These are phyloP conservation scores for Dorcoceras hygrometricum DNA, from an alignment of 257 asterid species.

Conservation along the genomic window DNA sequence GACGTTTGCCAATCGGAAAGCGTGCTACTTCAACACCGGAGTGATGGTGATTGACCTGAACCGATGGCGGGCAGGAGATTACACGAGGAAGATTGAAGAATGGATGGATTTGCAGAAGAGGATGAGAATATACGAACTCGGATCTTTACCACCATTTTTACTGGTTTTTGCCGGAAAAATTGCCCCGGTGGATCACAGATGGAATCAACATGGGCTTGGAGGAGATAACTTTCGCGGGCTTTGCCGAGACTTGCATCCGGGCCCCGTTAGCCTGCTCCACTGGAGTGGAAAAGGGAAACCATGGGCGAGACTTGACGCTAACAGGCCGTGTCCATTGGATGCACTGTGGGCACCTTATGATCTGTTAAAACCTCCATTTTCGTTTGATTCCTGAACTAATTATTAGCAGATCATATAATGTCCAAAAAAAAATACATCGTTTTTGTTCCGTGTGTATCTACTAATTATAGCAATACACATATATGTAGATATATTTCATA, in stretches of 20 bases:
- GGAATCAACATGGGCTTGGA: slow-evolving; percentile 95
- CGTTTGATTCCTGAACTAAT: slow-evolving; percentile 59
- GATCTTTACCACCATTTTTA: slow-evolving; percentile 81
- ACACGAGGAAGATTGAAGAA: slow-evolving; percentile 75
- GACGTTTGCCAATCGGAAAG: slow-evolving; percentile 59
- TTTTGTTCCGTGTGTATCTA: background rate
- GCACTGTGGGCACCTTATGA: slow-evolving; percentile 98
- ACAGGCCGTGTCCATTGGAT: slow-evolving; percentile 83
- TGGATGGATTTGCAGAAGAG: slow-evolving; percentile 95
- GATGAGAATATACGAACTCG: slow-evolving; percentile 79
- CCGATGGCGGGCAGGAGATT: slow-evolving; percentile 73
- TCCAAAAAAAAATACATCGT: background rate
- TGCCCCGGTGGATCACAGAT: slow-evolving; percentile 74
- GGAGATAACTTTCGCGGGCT: slow-evolving; percentile 91
- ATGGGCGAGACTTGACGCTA: slow-evolving; percentile 86
- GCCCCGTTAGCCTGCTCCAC: slow-evolving; percentile 81
- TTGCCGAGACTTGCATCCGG: slow-evolving; percentile 89
- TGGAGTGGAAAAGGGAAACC: slow-evolving; percentile 99
- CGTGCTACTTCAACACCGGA: slow-evolving; percentile 94
- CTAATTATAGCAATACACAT: no score
- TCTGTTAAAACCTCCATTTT: slow-evolving; percentile 69
- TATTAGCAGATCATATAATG: background rate
- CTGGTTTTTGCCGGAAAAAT: slow-evolving; percentile 88
- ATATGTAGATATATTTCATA: no score
- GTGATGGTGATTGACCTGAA: slow-evolving; percentile 88